Evolutionary conservation across 2,329 filamentous ascomycete species (phyloP).

Genomic region (Parafenestella ontariensis): DNA sequence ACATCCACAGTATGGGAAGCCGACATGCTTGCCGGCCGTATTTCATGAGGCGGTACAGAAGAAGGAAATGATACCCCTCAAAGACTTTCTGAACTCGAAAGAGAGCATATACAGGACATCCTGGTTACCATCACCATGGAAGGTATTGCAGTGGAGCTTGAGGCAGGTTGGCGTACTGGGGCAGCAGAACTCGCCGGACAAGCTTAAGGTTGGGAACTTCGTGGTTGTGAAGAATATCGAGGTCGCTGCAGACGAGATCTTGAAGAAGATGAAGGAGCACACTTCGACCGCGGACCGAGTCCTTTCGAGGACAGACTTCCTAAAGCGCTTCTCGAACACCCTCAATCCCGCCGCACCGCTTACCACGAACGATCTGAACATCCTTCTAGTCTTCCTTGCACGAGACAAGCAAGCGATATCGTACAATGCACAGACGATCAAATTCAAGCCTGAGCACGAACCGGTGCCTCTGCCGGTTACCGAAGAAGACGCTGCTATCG

Average conservation of each 20-base stretch:
- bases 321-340: constrained; percentile 37
- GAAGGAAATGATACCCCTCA: constrained; percentile 72
- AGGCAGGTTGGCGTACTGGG: constrained; percentile 68
- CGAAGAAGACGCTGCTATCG: constrained; percentile 80
- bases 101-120: constrained; percentile 75
- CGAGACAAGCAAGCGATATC: constrained; percentile 74
- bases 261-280: constrained; percentile 47
- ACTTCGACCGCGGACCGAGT: constrained; percentile 44
- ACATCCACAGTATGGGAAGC: constrained; percentile 78
- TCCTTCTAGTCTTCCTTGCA: constrained; percentile 63
- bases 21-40: constrained; percentile 79
- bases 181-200: constrained; percentile 58
- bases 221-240: constrained; percentile 72
- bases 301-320: constrained; percentile 45
- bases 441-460: constrained; percentile 64
- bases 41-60: constrained; percentile 75
- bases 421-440: constrained; percentile 79
- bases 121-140: constrained; percentile 74
- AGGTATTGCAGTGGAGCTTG: constrained; percentile 77
- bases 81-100: constrained; percentile 69
- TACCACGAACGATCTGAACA: constrained; percentile 71
- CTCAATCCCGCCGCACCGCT: constrained; percentile 38
- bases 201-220: constrained; percentile 66
- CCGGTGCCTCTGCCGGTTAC: constrained; percentile 65
- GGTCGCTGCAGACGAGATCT: constrained; percentile 55